These are phyloP conservation scores for Cercospora berteroae DNA, from an alignment of 2,329 filamentous ascomycete genomes.

Conservation along the genomic window DNA sequence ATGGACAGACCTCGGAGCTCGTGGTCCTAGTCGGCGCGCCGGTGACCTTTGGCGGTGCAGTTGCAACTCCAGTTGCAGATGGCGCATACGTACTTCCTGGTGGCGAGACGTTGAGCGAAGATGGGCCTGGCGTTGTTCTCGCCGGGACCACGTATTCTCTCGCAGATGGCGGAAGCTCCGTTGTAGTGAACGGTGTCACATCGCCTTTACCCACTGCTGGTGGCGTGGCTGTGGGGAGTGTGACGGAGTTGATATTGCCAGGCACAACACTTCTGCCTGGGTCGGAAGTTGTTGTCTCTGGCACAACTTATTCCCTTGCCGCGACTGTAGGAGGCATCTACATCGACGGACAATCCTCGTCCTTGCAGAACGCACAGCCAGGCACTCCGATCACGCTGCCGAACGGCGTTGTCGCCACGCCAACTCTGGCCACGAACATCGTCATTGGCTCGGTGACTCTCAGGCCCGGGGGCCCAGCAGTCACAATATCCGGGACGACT, in stretches of 20 bases:
- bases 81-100: constrained; percentile 12
- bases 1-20: constrained; percentile 7
- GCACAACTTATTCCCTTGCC: constrained; percentile 14
- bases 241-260: constrained; percentile 10
- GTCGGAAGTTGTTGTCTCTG: constrained; percentile 15
- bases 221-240: background rate
- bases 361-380: background rate
- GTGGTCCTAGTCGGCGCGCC: constrained; percentile 1
- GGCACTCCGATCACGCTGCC: constrained; percentile 8
- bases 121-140: background rate
- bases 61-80: constrained; percentile 9
- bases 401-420: constrained; percentile 15
- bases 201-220: constrained; percentile 11
- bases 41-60: constrained; percentile 1
- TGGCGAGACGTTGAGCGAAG: constrained; percentile 20
- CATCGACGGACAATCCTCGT: constrained; percentile 7
- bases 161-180: background rate
- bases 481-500: constrained; percentile 18
- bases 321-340: constrained; percentile 6
- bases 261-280: constrained; percentile 16
- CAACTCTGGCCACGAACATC: constrained; percentile 8
- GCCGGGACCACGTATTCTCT: constrained; percentile 5
- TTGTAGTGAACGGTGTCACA: constrained; percentile 9
- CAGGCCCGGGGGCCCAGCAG: constrained; percentile 20
- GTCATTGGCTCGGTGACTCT: constrained; percentile 14